phyloP scores from a whole-genome alignment of 176 grass and related monocot genomes.

The Triticum turgidum region DNA sequence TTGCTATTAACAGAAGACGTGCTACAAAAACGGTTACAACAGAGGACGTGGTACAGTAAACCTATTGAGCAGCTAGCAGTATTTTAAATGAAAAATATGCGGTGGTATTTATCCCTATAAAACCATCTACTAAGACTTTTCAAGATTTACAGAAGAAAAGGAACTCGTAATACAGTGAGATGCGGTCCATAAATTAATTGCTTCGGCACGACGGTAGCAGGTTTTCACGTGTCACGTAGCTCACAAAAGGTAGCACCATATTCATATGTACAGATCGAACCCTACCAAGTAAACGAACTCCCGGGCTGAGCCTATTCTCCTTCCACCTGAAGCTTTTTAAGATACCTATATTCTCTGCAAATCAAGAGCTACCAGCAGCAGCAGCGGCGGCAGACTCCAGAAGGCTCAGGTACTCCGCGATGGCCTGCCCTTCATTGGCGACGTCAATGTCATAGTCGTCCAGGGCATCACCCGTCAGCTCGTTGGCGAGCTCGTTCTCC shows the following conservation, averaged over 20 bases:
- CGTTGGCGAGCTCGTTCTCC: constrained; percentile 74
- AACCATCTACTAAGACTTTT: neutral
- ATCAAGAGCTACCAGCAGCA: constrained; percentile 31
- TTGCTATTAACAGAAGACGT: neutral
- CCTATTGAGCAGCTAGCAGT: neutral
- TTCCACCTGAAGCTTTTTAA: neutral
- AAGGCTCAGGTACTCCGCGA: constrained; percentile 71
- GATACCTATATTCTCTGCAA: neutral
- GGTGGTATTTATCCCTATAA: neutral
- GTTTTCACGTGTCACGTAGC: neutral
- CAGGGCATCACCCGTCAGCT: constrained; percentile 67
- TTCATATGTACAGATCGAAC: constrained; percentile 38
- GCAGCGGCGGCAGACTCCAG: constrained; percentile 47
- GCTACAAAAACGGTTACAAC: neutral
- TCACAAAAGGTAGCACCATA: neutral
- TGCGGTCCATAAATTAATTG: neutral
- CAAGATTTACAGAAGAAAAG: too few relatives aligned
- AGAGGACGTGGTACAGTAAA: neutral
- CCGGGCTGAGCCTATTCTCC: neutral
- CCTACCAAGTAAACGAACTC: constrained; percentile 8
- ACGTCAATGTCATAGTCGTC: constrained; percentile 91
- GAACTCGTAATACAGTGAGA: neutral
- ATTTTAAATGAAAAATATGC: neutral
- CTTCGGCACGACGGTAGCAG: neutral
- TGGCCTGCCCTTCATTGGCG: constrained; percentile 69